These are phyloP conservation scores for Eleusine coracana DNA, from an alignment of 176 grass and related monocot genomes.

Conservation along the genomic window DNA sequence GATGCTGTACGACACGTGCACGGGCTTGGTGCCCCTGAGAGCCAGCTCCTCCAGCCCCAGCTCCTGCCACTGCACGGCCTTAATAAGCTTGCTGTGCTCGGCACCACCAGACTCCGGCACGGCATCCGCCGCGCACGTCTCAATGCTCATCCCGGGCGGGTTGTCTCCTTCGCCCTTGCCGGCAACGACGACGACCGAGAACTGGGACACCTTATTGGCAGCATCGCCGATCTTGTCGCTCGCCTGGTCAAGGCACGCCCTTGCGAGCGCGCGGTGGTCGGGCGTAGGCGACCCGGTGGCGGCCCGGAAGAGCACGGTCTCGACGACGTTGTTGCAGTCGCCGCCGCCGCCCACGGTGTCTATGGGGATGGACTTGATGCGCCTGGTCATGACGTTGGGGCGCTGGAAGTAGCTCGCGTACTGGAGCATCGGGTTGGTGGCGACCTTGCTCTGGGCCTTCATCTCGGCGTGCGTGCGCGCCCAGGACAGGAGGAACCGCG, in stretches of 20 bases:
- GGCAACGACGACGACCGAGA: slow-evolving; percentile 36
- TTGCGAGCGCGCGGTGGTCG: slow-evolving; percentile 40
- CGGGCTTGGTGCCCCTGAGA: slow-evolving; percentile 55
- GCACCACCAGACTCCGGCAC: neutral
- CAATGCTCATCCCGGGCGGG: slow-evolving; percentile 33
- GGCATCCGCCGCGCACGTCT: neutral
- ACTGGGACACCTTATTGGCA: neutral
- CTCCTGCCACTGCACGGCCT: slow-evolving; percentile 49
- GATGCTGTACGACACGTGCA: slow-evolving; percentile 48
- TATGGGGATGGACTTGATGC: slow-evolving; percentile 48
- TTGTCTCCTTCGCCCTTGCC: slow-evolving; percentile 15
- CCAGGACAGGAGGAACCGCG: slow-evolving; percentile 67
- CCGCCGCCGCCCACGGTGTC: neutral
- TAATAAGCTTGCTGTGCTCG: neutral
- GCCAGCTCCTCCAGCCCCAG: slow-evolving; percentile 60
- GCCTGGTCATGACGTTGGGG: slow-evolving; percentile 20
- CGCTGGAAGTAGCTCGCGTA: slow-evolving; percentile 62
- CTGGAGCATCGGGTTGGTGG: slow-evolving; percentile 45
- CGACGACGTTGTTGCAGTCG: neutral
- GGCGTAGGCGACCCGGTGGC: neutral
- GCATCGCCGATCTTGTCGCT: slow-evolving; percentile 9
- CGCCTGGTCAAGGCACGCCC: slow-evolving; percentile 48
- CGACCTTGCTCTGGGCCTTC: slow-evolving; percentile 32
- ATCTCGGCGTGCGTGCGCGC: slow-evolving; percentile 52
- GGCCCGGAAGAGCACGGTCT: slow-evolving; percentile 59